These are phyloP conservation scores for Cadophora sp. DNA, from an alignment of 2,329 filamentous ascomycete genomes.

Conservation along the genomic window DNA sequence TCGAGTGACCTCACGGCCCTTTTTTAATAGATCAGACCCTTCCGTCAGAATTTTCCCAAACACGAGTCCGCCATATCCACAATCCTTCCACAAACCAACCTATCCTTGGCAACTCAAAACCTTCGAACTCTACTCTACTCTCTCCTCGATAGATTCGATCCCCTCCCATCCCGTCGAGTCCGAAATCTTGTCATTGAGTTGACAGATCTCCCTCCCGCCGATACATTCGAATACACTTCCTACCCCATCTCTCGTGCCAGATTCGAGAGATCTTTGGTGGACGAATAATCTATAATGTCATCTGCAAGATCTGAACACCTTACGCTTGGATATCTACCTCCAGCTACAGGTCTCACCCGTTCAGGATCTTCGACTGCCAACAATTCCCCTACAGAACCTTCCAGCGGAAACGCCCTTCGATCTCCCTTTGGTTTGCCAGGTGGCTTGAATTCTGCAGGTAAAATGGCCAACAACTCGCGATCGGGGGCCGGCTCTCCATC, in stretches of 20 bases:
- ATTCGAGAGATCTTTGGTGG: constrained; percentile 40
- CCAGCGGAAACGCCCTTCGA: constrained; percentile 67
- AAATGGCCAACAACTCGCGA: constrained; percentile 68
- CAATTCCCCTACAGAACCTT: constrained; percentile 80
- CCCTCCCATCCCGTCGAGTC: constrained; percentile 9
- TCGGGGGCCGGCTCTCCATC: constrained; percentile 95
- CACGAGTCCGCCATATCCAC: constrained; percentile 31
- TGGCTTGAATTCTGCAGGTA: constrained; percentile 63
- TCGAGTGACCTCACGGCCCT: constrained; percentile 34
- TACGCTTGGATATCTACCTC: constrained; percentile 79
- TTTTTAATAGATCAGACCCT: constrained; percentile 38
- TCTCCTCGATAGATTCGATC: constrained; percentile 26
- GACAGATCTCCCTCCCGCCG: constrained; percentile 23
- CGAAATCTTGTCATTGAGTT: constrained; percentile 24
- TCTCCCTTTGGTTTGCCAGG: constrained; percentile 76
- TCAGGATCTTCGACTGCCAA: constrained; percentile 82
- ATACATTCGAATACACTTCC: constrained; percentile 39
- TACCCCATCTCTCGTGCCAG: constrained; percentile 41
- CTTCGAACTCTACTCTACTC: constrained; percentile 8
- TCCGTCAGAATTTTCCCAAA: constrained; percentile 26
- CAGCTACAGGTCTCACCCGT: constrained; percentile 42
- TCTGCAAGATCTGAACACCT: constrained; percentile 85
- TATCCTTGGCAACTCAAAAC: constrained; percentile 9
- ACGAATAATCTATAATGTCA: constrained; percentile 86
- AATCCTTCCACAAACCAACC: constrained; percentile 26